phyloP scores from a whole-genome alignment of 352 stramenopile genomes.

The Phytophthora pluvialis region DNA sequence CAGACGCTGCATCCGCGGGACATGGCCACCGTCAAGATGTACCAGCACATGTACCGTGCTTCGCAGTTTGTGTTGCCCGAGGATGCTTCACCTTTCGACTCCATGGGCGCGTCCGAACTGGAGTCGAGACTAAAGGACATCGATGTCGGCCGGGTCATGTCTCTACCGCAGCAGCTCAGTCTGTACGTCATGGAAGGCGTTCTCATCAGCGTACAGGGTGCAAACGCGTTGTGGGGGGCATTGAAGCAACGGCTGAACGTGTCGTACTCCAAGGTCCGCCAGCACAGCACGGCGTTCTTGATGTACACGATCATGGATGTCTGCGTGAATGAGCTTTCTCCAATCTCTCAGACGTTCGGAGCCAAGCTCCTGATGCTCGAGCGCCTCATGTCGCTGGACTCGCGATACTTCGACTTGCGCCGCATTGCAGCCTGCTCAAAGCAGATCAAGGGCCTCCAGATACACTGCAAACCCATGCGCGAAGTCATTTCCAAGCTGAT shows the following conservation, averaged over 20 bases:
- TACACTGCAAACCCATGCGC: constrained; percentile 65
- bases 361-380: constrained; percentile 76
- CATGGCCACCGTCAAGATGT: constrained; percentile 53
- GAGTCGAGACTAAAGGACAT: constrained; percentile 54
- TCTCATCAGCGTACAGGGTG: constrained; percentile 66
- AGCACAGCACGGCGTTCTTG: constrained; percentile 73
- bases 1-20: constrained; percentile 60
- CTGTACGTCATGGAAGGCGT: constrained; percentile 72
- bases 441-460: constrained; percentile 72
- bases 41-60: constrained; percentile 71
- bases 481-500: constrained; percentile 70
- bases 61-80: constrained; percentile 58
- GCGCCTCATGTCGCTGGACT: constrained; percentile 51
- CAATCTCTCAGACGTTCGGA: constrained; percentile 71
- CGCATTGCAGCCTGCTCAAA: constrained; percentile 54
- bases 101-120: constrained; percentile 63
- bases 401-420: constrained; percentile 54
- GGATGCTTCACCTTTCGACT: constrained; percentile 54
- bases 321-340: constrained; percentile 78
- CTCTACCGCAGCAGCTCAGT: constrained; percentile 68
- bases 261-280: constrained; percentile 83
- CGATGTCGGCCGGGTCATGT: constrained; percentile 63
- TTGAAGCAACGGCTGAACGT: constrained; percentile 63
- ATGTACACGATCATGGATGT: constrained; percentile 80
- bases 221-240: constrained; percentile 52